phyloP scores from a whole-genome alignment of 768 basidiomycete genomes.

The Suillus plorans region DNA sequence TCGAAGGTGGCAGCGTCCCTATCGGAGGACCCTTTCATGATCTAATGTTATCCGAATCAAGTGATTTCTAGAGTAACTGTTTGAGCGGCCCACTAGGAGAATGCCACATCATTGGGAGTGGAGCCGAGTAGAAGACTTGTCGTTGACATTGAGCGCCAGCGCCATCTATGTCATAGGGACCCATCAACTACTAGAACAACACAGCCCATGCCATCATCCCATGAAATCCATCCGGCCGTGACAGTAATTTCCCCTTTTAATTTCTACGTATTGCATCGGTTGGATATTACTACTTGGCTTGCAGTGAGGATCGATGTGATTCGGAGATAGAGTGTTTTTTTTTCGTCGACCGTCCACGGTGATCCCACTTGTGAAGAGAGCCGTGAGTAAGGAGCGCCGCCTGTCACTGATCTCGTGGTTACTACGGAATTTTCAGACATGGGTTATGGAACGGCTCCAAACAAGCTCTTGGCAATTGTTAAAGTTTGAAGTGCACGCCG shows the following conservation, averaged over 20 bases:
- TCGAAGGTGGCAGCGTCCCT: conserved; percentile 28
- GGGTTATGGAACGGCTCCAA: background rate
- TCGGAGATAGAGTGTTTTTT: conserved; percentile 1
- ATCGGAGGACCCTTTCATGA: conserved; percentile 29
- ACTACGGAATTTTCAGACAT: conserved; percentile 6
- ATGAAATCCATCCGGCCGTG: background rate
- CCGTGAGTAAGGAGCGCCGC: conserved; percentile 2
- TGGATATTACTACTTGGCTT: background rate
- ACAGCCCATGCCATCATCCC: background rate
- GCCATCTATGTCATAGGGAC: background rate
- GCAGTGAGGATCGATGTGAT: background rate
- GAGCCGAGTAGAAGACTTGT: conserved; percentile 20
- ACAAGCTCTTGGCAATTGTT: background rate
- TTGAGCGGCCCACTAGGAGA: conserved; percentile 20
- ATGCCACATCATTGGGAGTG: conserved; percentile 9
- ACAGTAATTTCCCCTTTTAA: background rate
- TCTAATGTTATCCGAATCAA: conserved; percentile 18
- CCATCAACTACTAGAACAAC: background rate
- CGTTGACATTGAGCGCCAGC: background rate
- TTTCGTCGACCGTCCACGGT: background rate
- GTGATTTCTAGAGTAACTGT: conserved; percentile 22
- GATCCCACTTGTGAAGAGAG: background rate
- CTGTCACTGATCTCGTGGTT: conserved; percentile 5
- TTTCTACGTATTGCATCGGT: background rate
- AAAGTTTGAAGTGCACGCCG: conserved; percentile 6